phyloP scores from a whole-genome alignment of 2,329 filamentous ascomycete species.

The Metarhizium album region DNA sequence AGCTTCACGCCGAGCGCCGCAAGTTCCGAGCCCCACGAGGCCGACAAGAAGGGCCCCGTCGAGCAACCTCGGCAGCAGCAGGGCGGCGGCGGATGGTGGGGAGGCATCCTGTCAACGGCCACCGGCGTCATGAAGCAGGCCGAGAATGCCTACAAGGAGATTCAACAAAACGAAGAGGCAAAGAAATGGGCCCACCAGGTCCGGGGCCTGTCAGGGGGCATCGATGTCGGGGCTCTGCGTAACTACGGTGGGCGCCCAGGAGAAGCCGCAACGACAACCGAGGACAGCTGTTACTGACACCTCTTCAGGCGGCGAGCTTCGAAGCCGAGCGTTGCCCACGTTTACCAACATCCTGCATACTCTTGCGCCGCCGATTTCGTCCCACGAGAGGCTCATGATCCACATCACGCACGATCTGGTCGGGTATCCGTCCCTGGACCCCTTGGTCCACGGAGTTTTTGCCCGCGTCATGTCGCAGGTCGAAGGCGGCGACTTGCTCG shows the following conservation, averaged over 20 bases:
- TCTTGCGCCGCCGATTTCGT: conserved; percentile 89
- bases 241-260: conserved; percentile 22
- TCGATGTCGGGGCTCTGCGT: conserved; percentile 67
- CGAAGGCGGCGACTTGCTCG: conserved; percentile 87
- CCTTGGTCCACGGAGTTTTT: conserved; percentile 84
- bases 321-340: conserved; percentile 78
- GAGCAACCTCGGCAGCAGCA: conserved; percentile 30
- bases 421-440: conserved; percentile 88
- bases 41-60: conserved; percentile 38
- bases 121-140: conserved; percentile 84
- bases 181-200: conserved; percentile 95
- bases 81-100: conserved; percentile 73
- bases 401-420: conserved; percentile 95
- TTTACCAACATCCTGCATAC: conserved; percentile 93
- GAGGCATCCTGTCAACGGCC: conserved; percentile 72
- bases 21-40: conserved; percentile 49
- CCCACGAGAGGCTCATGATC: conserved; percentile 92
- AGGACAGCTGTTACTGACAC: background rate
- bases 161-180: conserved; percentile 92
- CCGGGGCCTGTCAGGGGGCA: conserved; percentile 41
- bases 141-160: conserved; percentile 85
- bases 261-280: background rate
- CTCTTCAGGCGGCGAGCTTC: conserved; percentile 72
- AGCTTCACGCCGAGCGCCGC: conserved; percentile 61
- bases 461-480: conserved; percentile 97